These are phyloP conservation scores for Stagonosporopsis vannaccii DNA, from an alignment of 2,329 filamentous ascomycete genomes.

Conservation along the genomic window DNA sequence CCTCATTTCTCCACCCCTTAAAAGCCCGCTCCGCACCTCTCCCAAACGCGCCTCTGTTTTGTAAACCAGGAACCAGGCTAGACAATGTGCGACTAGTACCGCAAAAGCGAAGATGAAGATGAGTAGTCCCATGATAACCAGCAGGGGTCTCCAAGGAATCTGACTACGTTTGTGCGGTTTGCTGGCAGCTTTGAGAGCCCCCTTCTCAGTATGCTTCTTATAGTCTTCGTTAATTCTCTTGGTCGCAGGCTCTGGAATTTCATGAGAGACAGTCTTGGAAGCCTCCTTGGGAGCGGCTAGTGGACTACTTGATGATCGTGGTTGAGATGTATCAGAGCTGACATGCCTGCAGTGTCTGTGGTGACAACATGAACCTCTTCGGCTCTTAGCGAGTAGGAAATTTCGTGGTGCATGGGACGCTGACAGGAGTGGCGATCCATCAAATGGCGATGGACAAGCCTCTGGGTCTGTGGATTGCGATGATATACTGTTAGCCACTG, in stretches of 20 bases:
- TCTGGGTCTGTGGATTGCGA: not conserved
- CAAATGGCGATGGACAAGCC: slow-evolving; percentile 3
- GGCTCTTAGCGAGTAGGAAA: not conserved
- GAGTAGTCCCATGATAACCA: slow-evolving; percentile 18
- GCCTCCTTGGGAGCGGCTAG: not conserved
- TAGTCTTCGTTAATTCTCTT: not conserved
- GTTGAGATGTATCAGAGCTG: not conserved
- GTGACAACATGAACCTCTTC: not conserved
- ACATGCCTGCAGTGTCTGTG: not conserved
- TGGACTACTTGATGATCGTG: not conserved
- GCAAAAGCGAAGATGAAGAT: slow-evolving; percentile 30
- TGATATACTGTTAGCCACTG: not conserved
- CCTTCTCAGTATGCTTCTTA: not conserved
- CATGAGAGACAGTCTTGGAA: not conserved
- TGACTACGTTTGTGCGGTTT: not conserved
- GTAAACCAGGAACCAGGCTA: slow-evolving; percentile 41
- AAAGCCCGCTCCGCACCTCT: slow-evolving; percentile 31
- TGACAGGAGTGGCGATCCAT: slow-evolving; percentile 8
- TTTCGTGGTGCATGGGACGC: not conserved
- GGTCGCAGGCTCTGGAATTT: not conserved
- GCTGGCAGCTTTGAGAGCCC: not conserved
- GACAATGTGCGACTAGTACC: slow-evolving; percentile 34
- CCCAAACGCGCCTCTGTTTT: slow-evolving; percentile 39
- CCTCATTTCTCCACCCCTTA: slow-evolving; percentile 41
- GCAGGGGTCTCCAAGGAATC: slow-evolving; percentile 1